Percentiles rank a stretch among this genome's conserved stretches.
phyloP scores from a whole-genome alignment of 2,329 filamentous ascomycete species.

The Botryotinia convoluta region DNA sequence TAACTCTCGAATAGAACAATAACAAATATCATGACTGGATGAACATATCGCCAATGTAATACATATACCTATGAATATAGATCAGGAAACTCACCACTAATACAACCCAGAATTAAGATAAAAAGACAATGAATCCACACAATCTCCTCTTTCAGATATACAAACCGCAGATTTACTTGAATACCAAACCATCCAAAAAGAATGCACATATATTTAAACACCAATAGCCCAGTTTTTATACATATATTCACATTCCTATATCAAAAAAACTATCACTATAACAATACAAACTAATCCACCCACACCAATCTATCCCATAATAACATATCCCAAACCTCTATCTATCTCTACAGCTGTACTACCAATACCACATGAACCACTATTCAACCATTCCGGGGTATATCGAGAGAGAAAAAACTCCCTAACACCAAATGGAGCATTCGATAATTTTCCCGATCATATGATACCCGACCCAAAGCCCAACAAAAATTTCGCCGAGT shows the following conservation, averaged over 20 bases:
- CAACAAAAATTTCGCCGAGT: not conserved
- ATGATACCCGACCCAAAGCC: not conserved
- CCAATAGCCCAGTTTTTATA: not conserved
- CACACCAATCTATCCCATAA: not conserved
- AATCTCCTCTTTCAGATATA: not conserved
- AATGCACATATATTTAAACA: not conserved
- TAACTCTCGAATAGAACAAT: not conserved
- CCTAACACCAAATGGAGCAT: not conserved
- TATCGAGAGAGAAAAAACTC: not conserved
- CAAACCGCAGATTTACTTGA: not conserved
- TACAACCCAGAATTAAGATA: not conserved
- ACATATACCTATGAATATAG: not conserved
- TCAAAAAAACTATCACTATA: not conserved
- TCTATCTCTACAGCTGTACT: not conserved
- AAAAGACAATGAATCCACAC: not conserved
- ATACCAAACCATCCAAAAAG: not conserved
- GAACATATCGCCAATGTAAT: not conserved
- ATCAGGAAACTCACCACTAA: not conserved
- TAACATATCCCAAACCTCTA: not conserved
- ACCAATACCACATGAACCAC: not conserved
- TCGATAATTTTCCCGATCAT: not conserved
- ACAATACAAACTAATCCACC: not conserved
- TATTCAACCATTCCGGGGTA: not conserved
- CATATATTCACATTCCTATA: not conserved
- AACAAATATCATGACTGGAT: not conserved